Evolutionary conservation across 805 yeast species (phyloP).

Genomic region (Hanseniaspora nectarophila): DNA sequence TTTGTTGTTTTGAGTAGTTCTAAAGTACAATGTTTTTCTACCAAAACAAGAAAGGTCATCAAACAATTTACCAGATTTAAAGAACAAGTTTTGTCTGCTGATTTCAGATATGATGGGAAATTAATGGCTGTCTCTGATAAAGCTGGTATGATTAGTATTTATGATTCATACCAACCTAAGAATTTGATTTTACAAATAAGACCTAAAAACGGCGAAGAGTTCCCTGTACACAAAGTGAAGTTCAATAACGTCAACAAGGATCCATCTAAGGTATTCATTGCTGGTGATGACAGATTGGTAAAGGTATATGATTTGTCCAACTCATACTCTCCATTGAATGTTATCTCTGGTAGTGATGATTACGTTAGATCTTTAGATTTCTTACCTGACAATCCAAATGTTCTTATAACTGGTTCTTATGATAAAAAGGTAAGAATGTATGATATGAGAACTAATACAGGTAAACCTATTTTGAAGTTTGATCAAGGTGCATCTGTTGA

Average conservation of each 20-base stretch:
- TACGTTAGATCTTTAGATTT: conserved; percentile 75
- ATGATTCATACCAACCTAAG: conserved; percentile 71
- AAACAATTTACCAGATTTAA: conserved; percentile 80
- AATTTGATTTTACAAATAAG: conserved; percentile 65
- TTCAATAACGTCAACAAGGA: conserved; percentile 72
- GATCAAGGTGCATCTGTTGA: conserved; percentile 77
- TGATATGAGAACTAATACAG: conserved; percentile 53
- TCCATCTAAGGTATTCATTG: conserved; percentile 53
- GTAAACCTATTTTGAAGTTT: conserved; percentile 49
- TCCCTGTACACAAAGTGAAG: conserved; percentile 82
- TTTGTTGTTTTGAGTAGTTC: conserved; percentile 89
- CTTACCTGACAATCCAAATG: conserved; percentile 61
- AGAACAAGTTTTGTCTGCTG: conserved; percentile 85
- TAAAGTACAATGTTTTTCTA: conserved; percentile 80
- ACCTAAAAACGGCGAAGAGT: conserved; percentile 52
- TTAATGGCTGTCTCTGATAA: conserved; percentile 91
- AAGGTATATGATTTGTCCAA: conserved; percentile 80
- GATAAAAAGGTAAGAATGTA: conserved; percentile 77
- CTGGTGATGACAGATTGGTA: conserved; percentile 81
- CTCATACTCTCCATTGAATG: conserved; percentile 57
- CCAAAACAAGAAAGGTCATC: conserved; percentile 84
- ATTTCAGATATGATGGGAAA: conserved; percentile 83
- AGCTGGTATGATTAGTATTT: conserved; percentile 80
- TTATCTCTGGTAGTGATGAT: conserved; percentile 68
- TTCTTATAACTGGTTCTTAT: conserved; percentile 86